These are phyloP conservation scores for Epichloe aotearoae DNA, from an alignment of 2,329 filamentous ascomycete genomes.

Conservation along the genomic window DNA sequence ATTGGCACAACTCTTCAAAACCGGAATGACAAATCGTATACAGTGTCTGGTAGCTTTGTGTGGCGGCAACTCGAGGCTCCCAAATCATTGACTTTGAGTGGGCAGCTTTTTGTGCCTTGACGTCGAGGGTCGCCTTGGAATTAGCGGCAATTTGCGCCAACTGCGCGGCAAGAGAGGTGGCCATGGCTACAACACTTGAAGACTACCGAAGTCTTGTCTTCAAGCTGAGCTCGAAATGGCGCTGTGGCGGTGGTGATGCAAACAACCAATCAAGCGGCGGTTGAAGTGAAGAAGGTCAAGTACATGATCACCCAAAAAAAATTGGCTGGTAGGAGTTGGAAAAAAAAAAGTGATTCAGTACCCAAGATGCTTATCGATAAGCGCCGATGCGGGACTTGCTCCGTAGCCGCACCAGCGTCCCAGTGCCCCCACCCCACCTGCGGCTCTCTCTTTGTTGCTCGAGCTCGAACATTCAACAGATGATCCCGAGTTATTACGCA, in stretches of 20 bases:
- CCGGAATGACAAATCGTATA: slow-evolving; percentile 80
- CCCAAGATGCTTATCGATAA: background rate
- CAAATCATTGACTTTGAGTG: slow-evolving; percentile 95
- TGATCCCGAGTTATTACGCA: too few relatives aligned
- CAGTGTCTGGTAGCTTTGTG: slow-evolving; percentile 81
- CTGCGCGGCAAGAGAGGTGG: slow-evolving; percentile 81
- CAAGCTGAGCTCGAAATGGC: slow-evolving; percentile 2
- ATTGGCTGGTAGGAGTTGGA: slow-evolving; percentile 6
- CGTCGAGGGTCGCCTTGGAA: slow-evolving; percentile 79
- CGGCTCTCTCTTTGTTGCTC: too few relatives aligned
- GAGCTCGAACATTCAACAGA: too few relatives aligned
- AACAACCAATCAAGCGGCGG: background rate
- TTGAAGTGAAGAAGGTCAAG: background rate
- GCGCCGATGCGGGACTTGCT: background rate
- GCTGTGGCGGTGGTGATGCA: background rate
- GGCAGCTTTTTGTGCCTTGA: slow-evolving; percentile 82
- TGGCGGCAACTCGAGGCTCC: slow-evolving; percentile 69
- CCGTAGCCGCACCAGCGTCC: too few relatives aligned
- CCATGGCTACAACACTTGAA: slow-evolving; percentile 39
- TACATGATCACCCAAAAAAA: background rate
- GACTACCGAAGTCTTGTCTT: too few relatives aligned
- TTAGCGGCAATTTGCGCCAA: slow-evolving; percentile 82
- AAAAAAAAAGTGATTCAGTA: background rate
- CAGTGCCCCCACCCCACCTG: too few relatives aligned
- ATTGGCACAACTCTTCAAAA: slow-evolving; percentile 77